Percentiles rank a stretch among this genome's conserved stretches.
Conservation (phyloP, 371 early-diverging fungal genomes). For the Parasitella parasitica region DNA sequence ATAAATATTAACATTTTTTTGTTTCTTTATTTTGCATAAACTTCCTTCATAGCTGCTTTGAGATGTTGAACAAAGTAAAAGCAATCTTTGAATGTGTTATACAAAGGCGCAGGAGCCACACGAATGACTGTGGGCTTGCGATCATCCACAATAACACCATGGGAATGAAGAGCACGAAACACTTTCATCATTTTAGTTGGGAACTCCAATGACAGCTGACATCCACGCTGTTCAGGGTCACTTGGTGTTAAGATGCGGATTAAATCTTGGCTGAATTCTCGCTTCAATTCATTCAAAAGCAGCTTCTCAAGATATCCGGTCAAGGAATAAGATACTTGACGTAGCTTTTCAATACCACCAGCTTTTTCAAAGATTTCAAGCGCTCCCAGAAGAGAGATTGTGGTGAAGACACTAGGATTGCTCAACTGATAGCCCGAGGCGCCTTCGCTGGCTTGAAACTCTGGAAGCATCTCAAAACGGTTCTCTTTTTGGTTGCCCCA, state of each 20-base stretch:
- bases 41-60: conserved; percentile 44
- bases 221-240: conserved; percentile 78
- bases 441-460: conserved; percentile 77
- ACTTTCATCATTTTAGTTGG: conserved; percentile 61
- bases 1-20: not conserved
- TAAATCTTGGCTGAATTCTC: conserved; percentile 32
- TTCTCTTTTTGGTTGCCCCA: conserved; percentile 86
- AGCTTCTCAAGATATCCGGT: conserved; percentile 84
- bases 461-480: conserved; percentile 81
- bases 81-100: conserved; percentile 87
- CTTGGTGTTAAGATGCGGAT: conserved; percentile 81
- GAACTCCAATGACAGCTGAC: conserved; percentile 83
- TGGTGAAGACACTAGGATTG: conserved; percentile 83
- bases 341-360: conserved; percentile 61
- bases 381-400: conserved; percentile 71
- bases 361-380: conserved; percentile 82
- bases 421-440: conserved; percentile 88
- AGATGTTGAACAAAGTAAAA: conserved; percentile 44
- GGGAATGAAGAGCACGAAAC: conserved; percentile 55
- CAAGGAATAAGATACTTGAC: conserved; percentile 70
- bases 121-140: conserved; percentile 92
- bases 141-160: conserved; percentile 87
- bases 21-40: conserved; percentile 23
- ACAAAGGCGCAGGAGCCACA: conserved; percentile 88
- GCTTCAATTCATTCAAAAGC: conserved; percentile 25